Conservation (phyloP, 176 grass and related monocot genomes). For the Rhynchospora tenuis region DNA sequence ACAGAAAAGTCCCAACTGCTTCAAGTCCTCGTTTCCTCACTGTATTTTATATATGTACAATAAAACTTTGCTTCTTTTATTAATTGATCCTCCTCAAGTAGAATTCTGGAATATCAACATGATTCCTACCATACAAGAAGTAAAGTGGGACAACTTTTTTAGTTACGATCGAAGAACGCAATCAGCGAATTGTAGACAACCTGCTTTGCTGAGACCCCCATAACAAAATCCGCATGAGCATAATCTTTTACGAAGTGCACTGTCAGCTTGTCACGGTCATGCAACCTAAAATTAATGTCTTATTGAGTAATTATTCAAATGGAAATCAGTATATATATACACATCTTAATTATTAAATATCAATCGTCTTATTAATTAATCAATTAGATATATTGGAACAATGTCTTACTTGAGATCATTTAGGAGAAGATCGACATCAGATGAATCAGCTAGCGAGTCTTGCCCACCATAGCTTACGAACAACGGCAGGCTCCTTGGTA, state of each 20-base stretch:
- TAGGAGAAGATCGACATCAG: slow-evolving; percentile 18
- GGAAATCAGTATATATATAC: neutral
- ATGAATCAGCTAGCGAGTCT: slow-evolving; percentile 22
- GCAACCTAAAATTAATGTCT: neutral
- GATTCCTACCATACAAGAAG: neutral
- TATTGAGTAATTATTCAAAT: neutral
- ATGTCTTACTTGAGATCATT: slow-evolving; percentile 23
- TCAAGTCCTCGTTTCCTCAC: neutral
- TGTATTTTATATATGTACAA: neutral
- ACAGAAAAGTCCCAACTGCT: neutral
- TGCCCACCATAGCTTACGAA: slow-evolving; percentile 36
- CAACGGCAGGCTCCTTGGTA: slow-evolving; percentile 26
- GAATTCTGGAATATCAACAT: neutral
- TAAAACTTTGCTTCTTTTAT: neutral
- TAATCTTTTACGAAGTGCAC: slow-evolving; percentile 41
- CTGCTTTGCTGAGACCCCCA: slow-evolving; percentile 27
- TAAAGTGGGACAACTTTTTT: neutral
- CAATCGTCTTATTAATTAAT: neutral
- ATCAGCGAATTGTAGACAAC: slow-evolving; percentile 26
- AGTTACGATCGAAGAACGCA: slow-evolving; percentile 17
- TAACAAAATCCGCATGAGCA: slow-evolving; percentile 33
- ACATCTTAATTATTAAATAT: neutral
- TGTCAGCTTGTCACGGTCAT: slow-evolving; percentile 20
- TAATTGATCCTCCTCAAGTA: neutral
- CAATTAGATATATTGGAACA: neutral